Evolutionary conservation across 2,329 filamentous ascomycete genomes (phyloP), one percentile per base, ranked within the genome.

Genomic region (Claviceps lovelessii): DNA sequence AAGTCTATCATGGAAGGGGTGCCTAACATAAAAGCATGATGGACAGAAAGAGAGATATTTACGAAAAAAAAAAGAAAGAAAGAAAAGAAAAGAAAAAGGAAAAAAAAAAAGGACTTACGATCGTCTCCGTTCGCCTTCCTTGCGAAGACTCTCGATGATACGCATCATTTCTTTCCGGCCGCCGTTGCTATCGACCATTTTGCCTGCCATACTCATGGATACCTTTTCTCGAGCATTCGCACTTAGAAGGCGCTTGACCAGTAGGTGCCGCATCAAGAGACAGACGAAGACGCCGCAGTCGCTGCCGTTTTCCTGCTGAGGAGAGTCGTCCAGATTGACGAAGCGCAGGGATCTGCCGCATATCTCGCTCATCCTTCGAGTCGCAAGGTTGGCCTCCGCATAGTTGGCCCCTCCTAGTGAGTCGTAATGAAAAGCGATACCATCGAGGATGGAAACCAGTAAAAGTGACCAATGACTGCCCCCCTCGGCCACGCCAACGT

Each of bases 201-300:
- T 90, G 29, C 87, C 88, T 5, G 80, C 83, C 79, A 97, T 86
- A 64, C 87, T 93, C 93, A 98, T 97, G 58, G 84, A 90, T 13
- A 97, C 86, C 72, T 95, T 95, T 68, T 91, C 83, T 58, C 81
- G 80, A 3, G 86, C 84, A 64, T 89, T 86, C 9, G 88, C 89
- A 60, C 79, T 81, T 56, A 98, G 73, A 29, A 98, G 75, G 55
- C 88, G 77, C 70, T 90, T 90, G 52, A 96, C 76, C 19, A 98
- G 77, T n/a, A 98, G 73, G 70, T 96, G 87, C 51, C 90, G 83
- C 90, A 98, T 98, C 58, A 91, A 79, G 60, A 97, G 80, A 68
- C 93, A 97, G 3, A 98, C 93, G 68, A 90, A 97, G 0, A 98
- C 88, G 19, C 93, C 93, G 62, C 93, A 98, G 70, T 98, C 93